Conservation (phyloP, 2,329 filamentous ascomycete genomes). For the Monilinia aucupariae region DNA sequence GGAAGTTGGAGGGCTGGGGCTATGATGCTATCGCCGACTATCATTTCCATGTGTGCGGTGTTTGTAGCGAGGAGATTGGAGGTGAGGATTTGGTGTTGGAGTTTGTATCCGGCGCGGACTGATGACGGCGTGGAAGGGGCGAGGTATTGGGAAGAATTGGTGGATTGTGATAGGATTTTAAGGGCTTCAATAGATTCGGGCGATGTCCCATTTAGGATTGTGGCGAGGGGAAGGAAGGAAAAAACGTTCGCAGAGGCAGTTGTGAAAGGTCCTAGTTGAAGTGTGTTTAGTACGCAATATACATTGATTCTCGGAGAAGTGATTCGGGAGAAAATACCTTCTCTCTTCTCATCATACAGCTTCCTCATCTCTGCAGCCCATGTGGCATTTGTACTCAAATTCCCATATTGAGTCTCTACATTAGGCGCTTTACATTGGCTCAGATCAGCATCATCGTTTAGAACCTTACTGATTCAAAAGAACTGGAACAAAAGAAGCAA, state of each 20-base stretch:
- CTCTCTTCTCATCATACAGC: constrained; percentile 11
- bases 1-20: constrained; percentile 39
- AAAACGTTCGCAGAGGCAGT: constrained; percentile 3
- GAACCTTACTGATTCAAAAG: too few species aligned
- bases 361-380: constrained; percentile 12
- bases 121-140: neutral
- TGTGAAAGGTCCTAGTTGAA: constrained; percentile 8
- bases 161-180: neutral
- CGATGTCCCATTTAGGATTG: neutral
- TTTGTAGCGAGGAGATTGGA: neutral
- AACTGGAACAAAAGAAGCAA: neutral
- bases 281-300: neutral
- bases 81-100: constrained; percentile 1
- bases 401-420: constrained; percentile 1
- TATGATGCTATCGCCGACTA: constrained; percentile 1
- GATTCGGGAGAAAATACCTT: neutral
- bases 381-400: constrained; percentile 14
- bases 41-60: constrained; percentile 5
- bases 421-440: neutral
- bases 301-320: fast-evolving
- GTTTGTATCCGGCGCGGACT: neutral
- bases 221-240: constrained; percentile 8
- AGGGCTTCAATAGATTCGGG: neutral
- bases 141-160: constrained; percentile 9
- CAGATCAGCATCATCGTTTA: neutral